phyloP scores from a whole-genome alignment of 345 rosid species.

The Populus pruinosa region DNA sequence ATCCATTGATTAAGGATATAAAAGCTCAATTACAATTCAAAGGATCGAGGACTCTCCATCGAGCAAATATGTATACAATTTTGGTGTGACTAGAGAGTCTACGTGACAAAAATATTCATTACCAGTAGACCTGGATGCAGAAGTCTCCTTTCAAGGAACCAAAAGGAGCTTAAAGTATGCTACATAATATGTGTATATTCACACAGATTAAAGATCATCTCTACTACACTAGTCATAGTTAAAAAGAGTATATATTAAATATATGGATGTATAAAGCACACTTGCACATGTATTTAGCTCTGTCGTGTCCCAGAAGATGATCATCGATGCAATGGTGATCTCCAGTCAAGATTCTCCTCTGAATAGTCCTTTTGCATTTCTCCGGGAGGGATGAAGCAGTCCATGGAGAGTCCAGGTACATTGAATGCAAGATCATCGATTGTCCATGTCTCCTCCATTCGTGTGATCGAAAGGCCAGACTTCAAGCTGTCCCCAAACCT shows the following conservation, averaged over 20 bases:
- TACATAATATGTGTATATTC: background rate
- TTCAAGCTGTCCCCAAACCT: constrained; percentile 77
- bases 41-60: background rate
- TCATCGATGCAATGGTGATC: constrained; percentile 27
- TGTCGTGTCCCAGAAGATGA: background rate
- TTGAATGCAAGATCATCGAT: constrained; percentile 87
- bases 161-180: background rate
- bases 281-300: background rate
- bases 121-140: background rate
- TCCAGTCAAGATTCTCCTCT: constrained; percentile 38
- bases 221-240: background rate
- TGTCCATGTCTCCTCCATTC: constrained; percentile 83
- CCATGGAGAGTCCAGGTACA: constrained; percentile 69
- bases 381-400: constrained; percentile 85
- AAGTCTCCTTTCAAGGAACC: background rate
- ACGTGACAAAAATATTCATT: background rate
- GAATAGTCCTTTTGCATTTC: constrained; percentile 49
- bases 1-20: too few relatives aligned
- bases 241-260: background rate
- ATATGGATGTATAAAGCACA: background rate
- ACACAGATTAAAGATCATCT: background rate
- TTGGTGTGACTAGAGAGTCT: background rate
- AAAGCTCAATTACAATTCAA: background rate
- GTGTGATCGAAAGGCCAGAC: constrained; percentile 64
- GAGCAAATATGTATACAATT: background rate